phyloP scores from a whole-genome alignment of 768 basidiomycete species.

The Suillus subalutaceus region DNA sequence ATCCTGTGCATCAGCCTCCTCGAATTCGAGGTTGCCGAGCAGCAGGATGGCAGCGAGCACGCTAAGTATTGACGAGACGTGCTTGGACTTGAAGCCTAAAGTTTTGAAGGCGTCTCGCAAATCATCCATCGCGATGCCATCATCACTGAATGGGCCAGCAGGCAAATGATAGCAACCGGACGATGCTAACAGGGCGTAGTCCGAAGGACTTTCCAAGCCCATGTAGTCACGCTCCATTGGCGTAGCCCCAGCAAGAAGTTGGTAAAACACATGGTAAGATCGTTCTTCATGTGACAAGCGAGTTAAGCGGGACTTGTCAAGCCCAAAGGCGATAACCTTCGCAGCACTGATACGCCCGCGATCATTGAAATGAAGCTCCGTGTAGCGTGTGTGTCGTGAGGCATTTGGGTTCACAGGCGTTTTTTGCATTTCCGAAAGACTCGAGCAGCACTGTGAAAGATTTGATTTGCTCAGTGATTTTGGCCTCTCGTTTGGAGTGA shows the following conservation, averaged over 20 bases:
- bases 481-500: conserved; percentile 55
- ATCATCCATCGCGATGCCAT: conserved; percentile 59
- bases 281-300: conserved; percentile 60
- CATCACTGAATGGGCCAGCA: conserved; percentile 63
- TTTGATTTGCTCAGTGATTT: conserved; percentile 57
- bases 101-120: conserved; percentile 56
- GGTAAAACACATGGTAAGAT: conserved; percentile 70
- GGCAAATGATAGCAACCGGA: conserved; percentile 68
- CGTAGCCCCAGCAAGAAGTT: conserved; percentile 60
- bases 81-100: conserved; percentile 66
- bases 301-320: conserved; percentile 63
- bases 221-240: conserved; percentile 56
- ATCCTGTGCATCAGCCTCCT: conserved; percentile 55
- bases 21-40: conserved; percentile 61
- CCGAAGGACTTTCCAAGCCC: conserved; percentile 58
- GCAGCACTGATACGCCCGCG: conserved; percentile 58
- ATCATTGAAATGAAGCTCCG: conserved; percentile 64
- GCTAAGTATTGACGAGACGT: conserved; percentile 54
- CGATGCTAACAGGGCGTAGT: conserved; percentile 58
- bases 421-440: conserved; percentile 69
- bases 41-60: conserved; percentile 56
- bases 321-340: conserved; percentile 60
- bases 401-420: conserved; percentile 64
- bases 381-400: conserved; percentile 60
- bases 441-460: conserved; percentile 58